phyloP scores from a whole-genome alignment of 1,139 yeast genomes.

The Taiozyma sp. region DNA sequence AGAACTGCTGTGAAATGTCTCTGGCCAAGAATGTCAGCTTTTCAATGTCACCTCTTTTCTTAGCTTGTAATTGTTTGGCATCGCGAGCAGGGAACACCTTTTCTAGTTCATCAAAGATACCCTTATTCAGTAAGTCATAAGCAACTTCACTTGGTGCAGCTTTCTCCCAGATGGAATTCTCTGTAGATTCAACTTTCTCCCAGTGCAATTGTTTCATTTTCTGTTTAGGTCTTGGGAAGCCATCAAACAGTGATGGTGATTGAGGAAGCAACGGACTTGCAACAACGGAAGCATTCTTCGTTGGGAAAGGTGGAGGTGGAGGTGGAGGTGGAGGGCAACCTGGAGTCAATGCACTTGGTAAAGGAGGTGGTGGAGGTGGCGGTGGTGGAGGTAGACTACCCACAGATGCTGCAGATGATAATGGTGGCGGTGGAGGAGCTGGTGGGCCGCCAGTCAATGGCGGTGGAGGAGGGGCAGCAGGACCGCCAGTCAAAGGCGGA shows the following conservation, averaged over 20 bases:
- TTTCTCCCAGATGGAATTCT: constrained; percentile 62
- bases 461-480: constrained; percentile 25
- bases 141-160: constrained; percentile 47
- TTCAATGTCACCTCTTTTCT: constrained; percentile 38
- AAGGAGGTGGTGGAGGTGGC: constrained; percentile 21
- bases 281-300: constrained; percentile 23
- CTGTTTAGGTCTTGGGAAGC: constrained; percentile 68
- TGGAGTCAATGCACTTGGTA: constrained; percentile 2
- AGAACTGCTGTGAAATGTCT: constrained; percentile 74
- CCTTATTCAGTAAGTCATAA: constrained; percentile 53
- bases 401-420: constrained; percentile 16
- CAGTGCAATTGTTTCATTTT: constrained; percentile 79
- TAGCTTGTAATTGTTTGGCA: constrained; percentile 44
- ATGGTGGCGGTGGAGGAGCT: constrained; percentile 22
- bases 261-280: constrained; percentile 32
- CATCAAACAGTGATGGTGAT: constrained; percentile 44
- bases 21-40: constrained; percentile 59
- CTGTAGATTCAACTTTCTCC: constrained; percentile 67
- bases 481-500: constrained; percentile 18
- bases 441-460: constrained; percentile 16
- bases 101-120: constrained; percentile 73
- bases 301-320: constrained; percentile 27
- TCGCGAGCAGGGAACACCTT: constrained; percentile 76
- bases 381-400: too few species aligned
- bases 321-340: constrained; percentile 23